Base-by-base conservation (phyloP, 1,284 basidiomycete genomes). In the Mycena sp. region DNA sequence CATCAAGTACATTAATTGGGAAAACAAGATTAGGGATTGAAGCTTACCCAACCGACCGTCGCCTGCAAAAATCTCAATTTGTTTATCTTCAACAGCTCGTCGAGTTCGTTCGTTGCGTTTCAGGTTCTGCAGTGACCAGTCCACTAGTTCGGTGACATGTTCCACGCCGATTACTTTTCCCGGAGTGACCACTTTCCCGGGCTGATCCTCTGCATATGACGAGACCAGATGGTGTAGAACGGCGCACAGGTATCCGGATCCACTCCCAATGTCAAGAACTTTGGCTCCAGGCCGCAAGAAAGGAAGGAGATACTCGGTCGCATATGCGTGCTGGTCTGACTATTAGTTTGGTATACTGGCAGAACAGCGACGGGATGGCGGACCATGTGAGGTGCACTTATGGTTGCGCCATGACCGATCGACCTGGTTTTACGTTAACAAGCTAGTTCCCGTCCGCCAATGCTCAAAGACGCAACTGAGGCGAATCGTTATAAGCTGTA, bases 91-190 rank as follows among this genome's bases (percentile, higher is more conserved):
- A 28, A 94, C 46, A 0, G 83, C 85, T 1, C 75, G 66, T 0
- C 80, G 83, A 19, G 58, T 63, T 1, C 92, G 77, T 0, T 92
- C 93, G 69, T 96, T 94, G 11, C 80, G 82, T 38, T 76, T 77
- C 12, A 98, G 77, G 71, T 98, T 98, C 19, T 75, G 67, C 7
- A 83, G 76, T 0, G 92, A 92, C 81, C 88, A 87, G 4, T 91
- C 84, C 2, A 90, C 87, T 11, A 98, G 84, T 68, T 90, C 87
- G 0, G 85, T 82, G 67, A 99, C 89, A 75, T 99, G 97, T 57
- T 99, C 97, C 67, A 99, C 93, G 2, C 95, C 96, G 14, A 98
- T 82, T 3, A 98, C 91, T 64, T 81, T 89, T 9, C 90, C 92
- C 40, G 74, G 74, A 5, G 43, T 29, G 14, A 10, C 30, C n/a